These are phyloP conservation scores for Arthroderma uncinatum DNA, from an alignment of 2,329 filamentous ascomycete genomes.

Conservation along the genomic window DNA sequence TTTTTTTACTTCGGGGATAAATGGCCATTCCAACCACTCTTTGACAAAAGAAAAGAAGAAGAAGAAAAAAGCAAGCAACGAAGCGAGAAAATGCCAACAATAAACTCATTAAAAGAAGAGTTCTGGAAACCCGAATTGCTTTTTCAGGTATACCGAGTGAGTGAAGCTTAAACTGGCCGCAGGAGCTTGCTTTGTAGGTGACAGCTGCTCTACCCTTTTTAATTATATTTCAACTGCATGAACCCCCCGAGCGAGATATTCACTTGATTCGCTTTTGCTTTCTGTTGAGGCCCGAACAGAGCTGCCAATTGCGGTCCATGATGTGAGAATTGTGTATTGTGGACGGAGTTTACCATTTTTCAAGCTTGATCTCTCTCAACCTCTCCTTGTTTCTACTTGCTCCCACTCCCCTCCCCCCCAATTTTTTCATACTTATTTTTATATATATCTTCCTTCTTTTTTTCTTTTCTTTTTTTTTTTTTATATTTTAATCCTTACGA, in stretches of 20 bases:
- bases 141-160: neutral
- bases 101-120: neutral
- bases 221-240: neutral
- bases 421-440: too few relatives aligned
- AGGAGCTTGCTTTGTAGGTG: neutral
- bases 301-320: too few relatives aligned
- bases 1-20: too few relatives aligned
- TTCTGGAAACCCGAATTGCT: neutral
- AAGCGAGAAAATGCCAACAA: neutral
- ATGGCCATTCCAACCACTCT: too few relatives aligned
- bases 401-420: too few relatives aligned
- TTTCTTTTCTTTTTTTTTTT: neutral
- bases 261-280: too few relatives aligned
- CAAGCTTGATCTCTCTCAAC: too few relatives aligned
- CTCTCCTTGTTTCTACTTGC: too few relatives aligned
- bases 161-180: neutral
- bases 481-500: conserved; percentile 2
- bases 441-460: neutral
- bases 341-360: too few relatives aligned
- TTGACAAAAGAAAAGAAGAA: neutral
- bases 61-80: neutral
- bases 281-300: too few relatives aligned
- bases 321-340: too few relatives aligned
- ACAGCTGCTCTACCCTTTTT: neutral
- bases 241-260: too few relatives aligned